Evolutionary conservation across 2,329 filamentous ascomycete species (phyloP).

Genomic region (Arthrobotrys sphaeroides): DNA sequence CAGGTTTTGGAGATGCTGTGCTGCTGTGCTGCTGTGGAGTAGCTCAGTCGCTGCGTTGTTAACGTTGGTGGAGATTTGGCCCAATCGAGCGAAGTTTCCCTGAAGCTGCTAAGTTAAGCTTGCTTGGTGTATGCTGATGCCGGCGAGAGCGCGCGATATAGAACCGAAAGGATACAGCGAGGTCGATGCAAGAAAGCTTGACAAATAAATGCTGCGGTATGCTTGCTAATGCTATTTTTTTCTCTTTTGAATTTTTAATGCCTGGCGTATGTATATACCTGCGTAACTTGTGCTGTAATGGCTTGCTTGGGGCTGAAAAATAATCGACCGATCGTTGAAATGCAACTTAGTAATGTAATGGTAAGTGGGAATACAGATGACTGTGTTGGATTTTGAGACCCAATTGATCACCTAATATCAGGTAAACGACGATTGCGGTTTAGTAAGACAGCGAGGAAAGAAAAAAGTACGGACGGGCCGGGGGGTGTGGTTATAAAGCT

Average conservation of each 20-base stretch:
- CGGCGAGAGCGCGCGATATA: constrained; percentile 15
- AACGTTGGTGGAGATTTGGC: neutral
- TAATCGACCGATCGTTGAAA: neutral
- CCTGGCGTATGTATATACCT: neutral
- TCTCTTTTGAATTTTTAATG: neutral
- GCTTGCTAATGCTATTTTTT: constrained; percentile 6
- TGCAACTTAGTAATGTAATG: constrained; percentile 17
- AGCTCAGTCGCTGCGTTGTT: too few relatives aligned
- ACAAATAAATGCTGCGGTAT: constrained; percentile 20
- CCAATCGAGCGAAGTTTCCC: constrained; percentile 34
- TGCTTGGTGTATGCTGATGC: neutral
- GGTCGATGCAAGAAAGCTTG: constrained; percentile 9
- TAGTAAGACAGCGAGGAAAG: constrained; percentile 40
- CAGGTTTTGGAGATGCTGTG: constrained; percentile 33
- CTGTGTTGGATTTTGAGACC: constrained; percentile 42
- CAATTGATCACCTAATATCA: constrained; percentile 29
- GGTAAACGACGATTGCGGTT: constrained; percentile 8
- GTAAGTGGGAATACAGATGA: constrained; percentile 22
- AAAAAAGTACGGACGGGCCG: neutral
- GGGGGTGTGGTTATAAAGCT: constrained; percentile 29
- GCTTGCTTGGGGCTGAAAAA: constrained; percentile 17
- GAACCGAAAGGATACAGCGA: constrained; percentile 1
- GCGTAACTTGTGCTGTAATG: neutral
- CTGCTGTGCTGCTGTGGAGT: too few relatives aligned
- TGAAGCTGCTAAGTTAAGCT: constrained; percentile 4